Evolutionary conservation across 148 eudicot species (phyloP).

Genomic region (Camellia sinensis): DNA sequence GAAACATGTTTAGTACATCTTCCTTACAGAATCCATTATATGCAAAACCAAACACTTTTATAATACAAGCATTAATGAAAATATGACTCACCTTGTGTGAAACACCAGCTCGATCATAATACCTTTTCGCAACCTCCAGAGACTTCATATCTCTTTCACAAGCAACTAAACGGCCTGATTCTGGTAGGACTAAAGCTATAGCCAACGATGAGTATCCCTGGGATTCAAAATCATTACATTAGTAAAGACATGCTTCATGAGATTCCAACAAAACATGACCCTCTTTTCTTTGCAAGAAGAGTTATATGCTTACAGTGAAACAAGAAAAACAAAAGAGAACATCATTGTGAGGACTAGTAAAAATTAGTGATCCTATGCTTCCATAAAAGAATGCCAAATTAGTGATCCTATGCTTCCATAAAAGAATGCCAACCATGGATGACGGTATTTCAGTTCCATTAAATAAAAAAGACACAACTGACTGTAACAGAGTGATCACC

Average conservation of each 20-base stretch:
- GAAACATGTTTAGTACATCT: neutral
- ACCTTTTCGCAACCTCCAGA: conserved; percentile 75
- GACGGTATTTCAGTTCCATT: neutral
- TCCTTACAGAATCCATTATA: neutral
- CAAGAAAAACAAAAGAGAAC: neutral
- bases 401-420: neutral
- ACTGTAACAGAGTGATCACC: neutral
- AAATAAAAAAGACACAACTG: neutral
- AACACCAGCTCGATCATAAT: conserved; percentile 84
- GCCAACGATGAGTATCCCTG: conserved; percentile 95
- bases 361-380: neutral
- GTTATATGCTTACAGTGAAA: no score
- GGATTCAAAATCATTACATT: conserved; percentile 7
- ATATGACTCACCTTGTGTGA: conserved; percentile 52
- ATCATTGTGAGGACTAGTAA: neutral
- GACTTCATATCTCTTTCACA: conserved; percentile 73
- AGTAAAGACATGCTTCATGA: neutral
- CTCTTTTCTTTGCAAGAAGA: neutral
- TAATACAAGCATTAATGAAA: neutral
- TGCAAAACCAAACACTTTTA: neutral
- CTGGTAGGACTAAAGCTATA: conserved; percentile 84
- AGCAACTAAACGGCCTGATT: conserved; percentile 77
- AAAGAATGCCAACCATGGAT: neutral
- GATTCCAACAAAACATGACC: conserved; percentile 1
- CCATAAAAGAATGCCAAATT: neutral